A percentile compares a stretch with the other conserved stretches of the same genome.
These are phyloP conservation scores for Fennellomyces sp. DNA, from an alignment of 371 early-diverging fungal genomes.

Conservation along the genomic window DNA sequence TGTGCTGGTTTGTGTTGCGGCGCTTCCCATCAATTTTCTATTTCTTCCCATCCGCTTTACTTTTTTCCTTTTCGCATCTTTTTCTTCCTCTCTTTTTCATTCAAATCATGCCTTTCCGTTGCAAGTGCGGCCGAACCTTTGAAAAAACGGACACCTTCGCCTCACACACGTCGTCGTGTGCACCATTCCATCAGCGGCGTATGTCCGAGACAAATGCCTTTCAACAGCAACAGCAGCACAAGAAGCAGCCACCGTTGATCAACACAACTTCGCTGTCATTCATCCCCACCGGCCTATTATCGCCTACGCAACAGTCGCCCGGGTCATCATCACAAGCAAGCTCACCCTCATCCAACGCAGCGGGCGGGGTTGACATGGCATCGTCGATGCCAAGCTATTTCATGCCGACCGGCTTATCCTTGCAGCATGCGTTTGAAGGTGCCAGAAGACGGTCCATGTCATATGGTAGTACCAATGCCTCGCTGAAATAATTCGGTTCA, in stretches of 20 bases:
- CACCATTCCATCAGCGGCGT: constrained; percentile 50
- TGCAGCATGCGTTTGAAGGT: constrained; percentile 55
- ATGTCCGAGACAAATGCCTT: constrained; percentile 32
- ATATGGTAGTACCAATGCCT: constrained; percentile 23
- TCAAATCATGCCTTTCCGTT: constrained; percentile 53
- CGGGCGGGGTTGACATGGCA: constrained; percentile 9
- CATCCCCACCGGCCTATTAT: constrained; percentile 24
- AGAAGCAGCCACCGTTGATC: constrained; percentile 17
- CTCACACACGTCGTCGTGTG: constrained; percentile 50
- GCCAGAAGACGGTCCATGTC: constrained; percentile 57
- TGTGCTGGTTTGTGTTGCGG: no score
- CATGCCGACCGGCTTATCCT: constrained; percentile 52
- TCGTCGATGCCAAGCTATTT: constrained; percentile 27
- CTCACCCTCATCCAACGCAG: constrained; percentile 11
- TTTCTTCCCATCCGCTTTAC: constrained; percentile 13
- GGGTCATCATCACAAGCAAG: constrained; percentile 20
- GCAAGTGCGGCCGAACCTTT: constrained; percentile 59
- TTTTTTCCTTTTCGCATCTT: constrained; percentile 8
- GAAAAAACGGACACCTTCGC: constrained; percentile 56
- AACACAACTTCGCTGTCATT: constrained; percentile 24
- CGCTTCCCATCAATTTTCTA: background rate
- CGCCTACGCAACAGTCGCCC: constrained; percentile 15
- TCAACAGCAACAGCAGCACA: constrained; percentile 8
- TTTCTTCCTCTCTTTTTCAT: constrained; percentile 9
- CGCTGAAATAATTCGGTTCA: constrained; percentile 2